Evolutionary conservation across 73 alveolate genomes (phyloP), one percentile per base, ranked within the genome.

Genomic region (Breviolum minutum): DNA sequence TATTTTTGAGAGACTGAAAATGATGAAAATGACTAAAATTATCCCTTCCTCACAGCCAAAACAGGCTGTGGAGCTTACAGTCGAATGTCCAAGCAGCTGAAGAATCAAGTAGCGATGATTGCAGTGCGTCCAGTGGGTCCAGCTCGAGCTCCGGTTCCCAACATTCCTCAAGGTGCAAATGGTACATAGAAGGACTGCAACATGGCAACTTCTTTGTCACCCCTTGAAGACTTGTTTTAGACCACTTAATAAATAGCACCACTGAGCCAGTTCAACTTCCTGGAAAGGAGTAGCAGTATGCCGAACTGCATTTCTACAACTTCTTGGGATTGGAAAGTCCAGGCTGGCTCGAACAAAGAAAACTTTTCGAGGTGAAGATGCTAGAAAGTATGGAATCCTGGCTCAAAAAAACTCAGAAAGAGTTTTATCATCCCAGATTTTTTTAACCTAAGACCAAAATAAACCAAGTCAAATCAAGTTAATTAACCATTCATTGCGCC

Each of bases 31-130:
- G n/a, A n/a, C n/a, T n/a, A n/a, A n/a, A n/a, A n/a, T 66, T 13
- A 11, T 17, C 74, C 74, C 17, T 66, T 66, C 17, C 24, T 66
- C 17, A 66, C 74, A 13, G n/a, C n/a, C n/a, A n/a, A n/a, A n/a
- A n/a, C 13, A 86, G 94, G 94, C 63, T 86, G 24, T 86, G 94
- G 94, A 86, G 94, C 64, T 0, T 86, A 9, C 94, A 86, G 29
- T 0, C 63, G 0, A 12, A 16, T 24, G 24, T 20, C 63, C 76
- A 14, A 14, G 79, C 29, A 11, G 16, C 29, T 12, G 60, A 86
- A 0, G 81, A 86, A 7, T 19, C 26, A 8, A 63, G 16, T 13
- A 62, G 27, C 0, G 63, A 9, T 8, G 79, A 11, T 30, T 6
- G 70, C 27, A 14, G 70, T 29, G 20, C 62, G 60, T 61, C 76